A percentile compares a stretch with the other conserved stretches of the same genome.
These are phyloP conservation scores for Cyclotella kingstonii DNA, from an alignment of 108 stramenopile genomes.

Conservation along the genomic window DNA sequence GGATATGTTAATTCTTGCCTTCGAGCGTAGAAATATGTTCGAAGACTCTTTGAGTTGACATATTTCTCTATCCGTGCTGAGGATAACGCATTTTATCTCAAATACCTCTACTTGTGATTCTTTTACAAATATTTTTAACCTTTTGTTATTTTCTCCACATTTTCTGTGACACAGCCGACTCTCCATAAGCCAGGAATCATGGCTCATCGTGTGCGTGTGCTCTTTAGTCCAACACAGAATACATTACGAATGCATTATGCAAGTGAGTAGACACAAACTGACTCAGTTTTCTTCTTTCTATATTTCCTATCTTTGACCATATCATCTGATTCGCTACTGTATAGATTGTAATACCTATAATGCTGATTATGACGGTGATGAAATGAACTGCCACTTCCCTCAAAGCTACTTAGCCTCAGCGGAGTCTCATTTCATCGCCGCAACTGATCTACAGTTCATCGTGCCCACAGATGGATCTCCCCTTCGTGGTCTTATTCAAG, in stretches of 20 bases:
- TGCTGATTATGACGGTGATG: constrained; percentile 99
- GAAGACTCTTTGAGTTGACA: constrained; percentile 25
- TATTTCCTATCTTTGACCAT: background rate
- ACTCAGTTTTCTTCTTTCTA: background rate
- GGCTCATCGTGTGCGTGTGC: constrained; percentile 96
- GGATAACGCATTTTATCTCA: constrained; percentile 18
- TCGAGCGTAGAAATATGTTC: constrained; percentile 69
- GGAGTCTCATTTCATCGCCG: constrained; percentile 91
- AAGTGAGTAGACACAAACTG: constrained; percentile 49
- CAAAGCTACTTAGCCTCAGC: constrained; percentile 95
- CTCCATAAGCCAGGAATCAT: constrained; percentile 99
- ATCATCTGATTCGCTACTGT: background rate
- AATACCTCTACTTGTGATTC: constrained; percentile 3
- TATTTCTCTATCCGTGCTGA: constrained; percentile 49
- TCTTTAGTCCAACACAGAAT: constrained; percentile 89
- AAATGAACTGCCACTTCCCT: constrained; percentile 99
- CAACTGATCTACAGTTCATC: constrained; percentile 93
- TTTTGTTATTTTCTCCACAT: constrained; percentile 12
- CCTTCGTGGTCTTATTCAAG: constrained; percentile 98
- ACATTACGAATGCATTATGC: constrained; percentile 99
- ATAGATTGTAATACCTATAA: constrained; percentile 99
- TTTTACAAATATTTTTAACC: background rate
- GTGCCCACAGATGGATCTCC: constrained; percentile 98
- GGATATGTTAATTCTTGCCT: constrained; percentile 15
- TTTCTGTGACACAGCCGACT: constrained; percentile 92